These are phyloP conservation scores for Pyrus betulifolia DNA, from an alignment of 306 rosid species.

Conservation along the genomic window DNA sequence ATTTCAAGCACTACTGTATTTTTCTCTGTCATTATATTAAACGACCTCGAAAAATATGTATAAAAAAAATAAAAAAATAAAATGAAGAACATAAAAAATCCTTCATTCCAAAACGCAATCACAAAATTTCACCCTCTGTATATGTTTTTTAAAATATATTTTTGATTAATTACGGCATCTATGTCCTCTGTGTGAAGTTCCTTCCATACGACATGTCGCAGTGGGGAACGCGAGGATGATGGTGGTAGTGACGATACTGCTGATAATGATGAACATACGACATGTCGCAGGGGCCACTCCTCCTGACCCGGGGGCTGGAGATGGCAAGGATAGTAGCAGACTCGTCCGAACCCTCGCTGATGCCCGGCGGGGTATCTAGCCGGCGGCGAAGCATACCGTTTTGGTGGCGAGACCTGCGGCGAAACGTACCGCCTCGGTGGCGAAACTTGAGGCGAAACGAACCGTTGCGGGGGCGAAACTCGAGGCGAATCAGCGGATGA, in stretches of 20 bases:
- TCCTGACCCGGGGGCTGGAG: slow-evolving; percentile 13
- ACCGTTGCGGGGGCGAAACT: slow-evolving; percentile 24
- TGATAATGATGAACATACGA: slow-evolving; percentile 4
- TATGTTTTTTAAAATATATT: background rate
- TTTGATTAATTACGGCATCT: background rate
- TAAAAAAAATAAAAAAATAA: background rate
- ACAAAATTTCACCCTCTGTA: background rate
- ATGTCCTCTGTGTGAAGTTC: background rate
- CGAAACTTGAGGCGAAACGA: background rate
- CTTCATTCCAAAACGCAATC: slow-evolving; percentile 11
- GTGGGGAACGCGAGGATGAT: background rate
- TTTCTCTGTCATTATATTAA: background rate
- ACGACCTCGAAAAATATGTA: slow-evolving; percentile 1
- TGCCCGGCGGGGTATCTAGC: slow-evolving; percentile 4
- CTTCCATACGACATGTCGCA: slow-evolving; percentile 13
- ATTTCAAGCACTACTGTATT: background rate
- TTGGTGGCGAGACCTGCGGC: slow-evolving; percentile 6
- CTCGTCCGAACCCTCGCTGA: slow-evolving; percentile 27
- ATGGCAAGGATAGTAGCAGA: slow-evolving; percentile 22
- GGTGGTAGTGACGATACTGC: background rate
- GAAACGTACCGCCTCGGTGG: slow-evolving; percentile 13
- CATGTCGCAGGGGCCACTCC: slow-evolving; percentile 33
- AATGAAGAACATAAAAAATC: background rate
- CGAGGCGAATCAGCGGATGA: slow-evolving; percentile 21
- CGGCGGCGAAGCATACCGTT: slow-evolving; percentile 26